These are phyloP conservation scores for Aspergillus novofumigatus DNA, from an alignment of 2,329 filamentous ascomycete species.

Conservation along the genomic window DNA sequence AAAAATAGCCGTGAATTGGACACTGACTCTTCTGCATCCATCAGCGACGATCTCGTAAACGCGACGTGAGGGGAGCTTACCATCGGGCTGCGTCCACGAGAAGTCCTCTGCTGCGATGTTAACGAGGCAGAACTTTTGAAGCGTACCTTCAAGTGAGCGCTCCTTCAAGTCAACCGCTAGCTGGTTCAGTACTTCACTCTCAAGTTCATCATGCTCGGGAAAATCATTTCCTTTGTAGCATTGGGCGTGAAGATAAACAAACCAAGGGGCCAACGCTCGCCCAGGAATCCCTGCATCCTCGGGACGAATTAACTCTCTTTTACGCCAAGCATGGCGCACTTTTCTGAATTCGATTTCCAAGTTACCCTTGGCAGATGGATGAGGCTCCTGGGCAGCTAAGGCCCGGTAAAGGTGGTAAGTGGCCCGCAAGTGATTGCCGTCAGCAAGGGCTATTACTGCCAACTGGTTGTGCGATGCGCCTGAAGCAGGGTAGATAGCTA, in stretches of 20 bases:
- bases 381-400: constrained; percentile 67
- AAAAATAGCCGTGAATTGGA: constrained; percentile 53
- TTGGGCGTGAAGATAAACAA: constrained; percentile 78
- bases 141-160: constrained; percentile 57
- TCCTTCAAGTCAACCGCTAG: constrained; percentile 69
- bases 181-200: constrained; percentile 78
- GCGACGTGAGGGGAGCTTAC: constrained; percentile 38
- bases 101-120: constrained; percentile 82
- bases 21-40: constrained; percentile 46
- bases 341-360: constrained; percentile 75
- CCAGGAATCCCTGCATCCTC: constrained; percentile 48
- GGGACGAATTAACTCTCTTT: constrained; percentile 45
- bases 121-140: constrained; percentile 77
- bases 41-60: constrained; percentile 12
- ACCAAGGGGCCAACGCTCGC: constrained; percentile 71
- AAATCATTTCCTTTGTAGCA: constrained; percentile 76
- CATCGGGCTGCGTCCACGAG: constrained; percentile 57
- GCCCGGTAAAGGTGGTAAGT: constrained; percentile 89
- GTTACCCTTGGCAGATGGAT: constrained; percentile 70
- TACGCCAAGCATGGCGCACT: constrained; percentile 54
- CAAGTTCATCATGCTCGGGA: constrained; percentile 71
- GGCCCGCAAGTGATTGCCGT: constrained; percentile 74
- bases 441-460: constrained; percentile 74
- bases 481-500: constrained; percentile 70
- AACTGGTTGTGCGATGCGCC: constrained; percentile 87